A percentile compares a stretch with the other conserved stretches of the same genome.
phyloP scores from a whole-genome alignment of 1,284 basidiomycete species.

The Phylloboletellus chloephorus region DNA sequence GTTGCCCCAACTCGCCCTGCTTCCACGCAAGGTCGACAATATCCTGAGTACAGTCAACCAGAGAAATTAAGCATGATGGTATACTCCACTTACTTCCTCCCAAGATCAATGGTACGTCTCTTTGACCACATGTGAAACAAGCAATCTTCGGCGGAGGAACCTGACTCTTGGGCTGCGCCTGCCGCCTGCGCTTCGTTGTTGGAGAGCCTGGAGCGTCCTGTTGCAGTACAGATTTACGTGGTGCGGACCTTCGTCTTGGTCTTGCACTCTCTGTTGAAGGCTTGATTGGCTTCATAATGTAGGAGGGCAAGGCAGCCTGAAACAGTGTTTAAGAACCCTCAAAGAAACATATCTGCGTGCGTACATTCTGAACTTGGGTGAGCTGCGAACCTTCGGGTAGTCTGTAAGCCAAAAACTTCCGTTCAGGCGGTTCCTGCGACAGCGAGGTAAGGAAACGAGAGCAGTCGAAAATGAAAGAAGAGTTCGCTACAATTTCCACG shows the following conservation, averaged over 20 bases:
- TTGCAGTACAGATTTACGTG: constrained; percentile 22
- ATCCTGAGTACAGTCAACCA: constrained; percentile 36
- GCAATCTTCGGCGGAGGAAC: constrained; percentile 39
- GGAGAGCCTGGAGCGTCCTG: constrained; percentile 20
- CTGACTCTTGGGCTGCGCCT: constrained; percentile 22
- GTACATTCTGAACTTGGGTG: constrained; percentile 53
- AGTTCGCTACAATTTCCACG: constrained; percentile 36
- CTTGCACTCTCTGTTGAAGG: constrained; percentile 35
- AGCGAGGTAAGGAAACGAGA: constrained; percentile 3
- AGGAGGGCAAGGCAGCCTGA: constrained; percentile 45
- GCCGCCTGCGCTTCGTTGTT: constrained; percentile 30
- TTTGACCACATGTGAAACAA: constrained; percentile 55
- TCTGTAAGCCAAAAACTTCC: constrained; percentile 53
- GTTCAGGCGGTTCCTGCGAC: constrained; percentile 35
- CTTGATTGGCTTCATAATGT: constrained; percentile 50
- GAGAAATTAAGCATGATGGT: background rate
- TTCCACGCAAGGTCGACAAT: constrained; percentile 58
- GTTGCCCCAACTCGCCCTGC: constrained; percentile 30
- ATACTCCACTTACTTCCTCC: constrained; percentile 55
- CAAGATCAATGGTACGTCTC: constrained; percentile 65
- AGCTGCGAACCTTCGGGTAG: constrained; percentile 52
- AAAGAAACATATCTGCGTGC: background rate
- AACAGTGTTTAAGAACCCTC: constrained; percentile 1
- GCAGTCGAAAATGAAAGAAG: background rate
- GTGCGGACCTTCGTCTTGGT: constrained; percentile 27